Conservation (phyloP, 2,329 filamentous ascomycete species). For the Thelonectria blattea region DNA sequence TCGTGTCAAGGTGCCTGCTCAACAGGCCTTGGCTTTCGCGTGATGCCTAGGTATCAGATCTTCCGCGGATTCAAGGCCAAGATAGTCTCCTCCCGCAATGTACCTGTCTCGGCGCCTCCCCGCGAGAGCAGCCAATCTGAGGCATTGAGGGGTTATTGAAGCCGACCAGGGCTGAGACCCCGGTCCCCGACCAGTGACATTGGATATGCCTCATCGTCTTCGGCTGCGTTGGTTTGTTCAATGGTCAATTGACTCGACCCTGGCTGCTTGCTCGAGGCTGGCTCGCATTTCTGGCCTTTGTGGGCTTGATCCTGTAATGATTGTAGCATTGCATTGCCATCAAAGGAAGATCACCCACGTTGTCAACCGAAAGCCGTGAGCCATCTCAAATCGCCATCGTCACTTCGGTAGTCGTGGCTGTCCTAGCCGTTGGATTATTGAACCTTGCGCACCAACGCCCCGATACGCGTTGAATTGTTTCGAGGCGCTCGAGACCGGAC, state of each 20-base stretch:
- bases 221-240: neutral
- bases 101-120: neutral
- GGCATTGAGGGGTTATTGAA: constrained; percentile 9
- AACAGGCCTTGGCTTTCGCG: neutral
- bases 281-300: constrained; percentile 1
- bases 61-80: neutral
- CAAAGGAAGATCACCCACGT: constrained; percentile 11
- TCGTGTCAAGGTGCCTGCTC: constrained; percentile 1
- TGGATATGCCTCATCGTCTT: constrained; percentile 1
- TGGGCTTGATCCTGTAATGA: constrained; percentile 2
- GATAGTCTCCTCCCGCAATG: neutral
- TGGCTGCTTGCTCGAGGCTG: constrained; percentile 4
- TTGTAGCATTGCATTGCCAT: constrained; percentile 16
- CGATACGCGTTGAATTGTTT: constrained; percentile 3
- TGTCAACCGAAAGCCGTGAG: constrained; percentile 1
- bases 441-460: constrained; percentile 1
- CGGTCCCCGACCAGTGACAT: constrained; percentile 12
- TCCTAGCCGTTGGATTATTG: constrained; percentile 19
- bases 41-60: constrained; percentile 15
- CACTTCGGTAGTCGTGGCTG: neutral
- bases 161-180: constrained; percentile 11
- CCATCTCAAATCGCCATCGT: constrained; percentile 11
- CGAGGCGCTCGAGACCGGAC: neutral
- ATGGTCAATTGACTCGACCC: constrained; percentile 1
- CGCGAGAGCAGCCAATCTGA: constrained; percentile 2